Conservation (phyloP, 805 yeast genomes). For the Saccharomycopsis sp. region DNA sequence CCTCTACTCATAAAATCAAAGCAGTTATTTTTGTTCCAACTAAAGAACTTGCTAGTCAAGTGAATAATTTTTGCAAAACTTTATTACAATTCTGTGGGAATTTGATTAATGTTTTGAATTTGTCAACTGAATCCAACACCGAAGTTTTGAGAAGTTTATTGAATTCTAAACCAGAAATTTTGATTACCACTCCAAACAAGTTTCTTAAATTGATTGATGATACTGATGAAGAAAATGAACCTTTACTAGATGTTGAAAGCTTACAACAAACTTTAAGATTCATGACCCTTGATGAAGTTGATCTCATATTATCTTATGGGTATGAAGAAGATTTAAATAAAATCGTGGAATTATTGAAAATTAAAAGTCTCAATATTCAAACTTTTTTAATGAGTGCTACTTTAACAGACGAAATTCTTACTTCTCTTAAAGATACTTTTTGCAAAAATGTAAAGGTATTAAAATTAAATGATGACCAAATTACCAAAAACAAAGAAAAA, state of each 20-base stretch:
- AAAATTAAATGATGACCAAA: constrained; percentile 63
- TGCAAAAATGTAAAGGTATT: constrained; percentile 78
- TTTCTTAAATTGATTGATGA: constrained; percentile 38
- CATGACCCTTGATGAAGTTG: constrained; percentile 66
- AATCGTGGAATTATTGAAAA: constrained; percentile 56
- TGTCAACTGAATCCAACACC: constrained; percentile 48
- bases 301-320: constrained; percentile 81
- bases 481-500: constrained; percentile 40
- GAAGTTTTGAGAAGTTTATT: constrained; percentile 63
- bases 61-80: constrained; percentile 55
- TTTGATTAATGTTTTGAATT: constrained; percentile 51
- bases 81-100: constrained; percentile 64
- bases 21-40: constrained; percentile 86
- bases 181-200: constrained; percentile 82
- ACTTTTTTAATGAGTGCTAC: constrained; percentile 96
- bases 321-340: constrained; percentile 75
- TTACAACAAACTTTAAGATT: constrained; percentile 32
- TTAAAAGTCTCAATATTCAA: constrained; percentile 38
- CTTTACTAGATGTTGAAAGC: constrained; percentile 21
- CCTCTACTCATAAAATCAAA: constrained; percentile 24
- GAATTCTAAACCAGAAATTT: constrained; percentile 64
- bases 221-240: constrained; percentile 28
- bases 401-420: constrained; percentile 70
- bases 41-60: constrained; percentile 84
- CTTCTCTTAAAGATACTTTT: constrained; percentile 56